Base-by-base conservation (phyloP, 108 stramenopile species). In the Chaetoceros tenuissimus region DNA sequence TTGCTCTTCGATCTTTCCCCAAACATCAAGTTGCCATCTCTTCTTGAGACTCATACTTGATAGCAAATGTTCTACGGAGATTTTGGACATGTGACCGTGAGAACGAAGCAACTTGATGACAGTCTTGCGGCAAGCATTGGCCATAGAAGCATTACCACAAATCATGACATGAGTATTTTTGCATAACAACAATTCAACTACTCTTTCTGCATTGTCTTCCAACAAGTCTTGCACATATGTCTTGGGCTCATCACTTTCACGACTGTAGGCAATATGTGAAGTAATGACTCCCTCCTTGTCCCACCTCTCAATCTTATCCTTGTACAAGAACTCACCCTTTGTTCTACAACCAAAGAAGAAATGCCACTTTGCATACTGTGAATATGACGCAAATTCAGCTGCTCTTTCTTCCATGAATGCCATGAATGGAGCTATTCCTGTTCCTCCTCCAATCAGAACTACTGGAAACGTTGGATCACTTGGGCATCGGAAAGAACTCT, bases 401-500 rank as follows among this genome's bases (percentile, higher is more conserved):
- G 34, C 52, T 34, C 81, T 68, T 60, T 87, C 85, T 61, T 83
- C 77, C 8, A 87, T 22, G 46, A 87, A 71, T 2, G 66, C 77
- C 24, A 79, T 73, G 58, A 87, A 81, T 10, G 85, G 85, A 16
- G 85, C 78, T 18, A 87, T 68, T 7, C 85, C 85, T 44, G 75
- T 77, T 10, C 85, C 85, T 22, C 78, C 85, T 22, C 71, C 85
- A 69, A 87, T 81, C 49, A 87, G 50, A 24, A 83, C 43, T 20
- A 83, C 55, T 5, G 85, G 81, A 46, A 60, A 63, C 29, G 63
- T 23, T n/a, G 46, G 49, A 45, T 78, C 69, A 28, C 31, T 51
- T 26, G 82, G 86, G n/a, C 82, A 56, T 23, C 86, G 75, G 60
- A 87, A 87, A 19, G 67, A 59, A 34, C 34, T 40, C 13, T 40